Base-by-base conservation (phyloP, 768 basidiomycete genomes). In the Podaxis carcinomalis region DNA sequence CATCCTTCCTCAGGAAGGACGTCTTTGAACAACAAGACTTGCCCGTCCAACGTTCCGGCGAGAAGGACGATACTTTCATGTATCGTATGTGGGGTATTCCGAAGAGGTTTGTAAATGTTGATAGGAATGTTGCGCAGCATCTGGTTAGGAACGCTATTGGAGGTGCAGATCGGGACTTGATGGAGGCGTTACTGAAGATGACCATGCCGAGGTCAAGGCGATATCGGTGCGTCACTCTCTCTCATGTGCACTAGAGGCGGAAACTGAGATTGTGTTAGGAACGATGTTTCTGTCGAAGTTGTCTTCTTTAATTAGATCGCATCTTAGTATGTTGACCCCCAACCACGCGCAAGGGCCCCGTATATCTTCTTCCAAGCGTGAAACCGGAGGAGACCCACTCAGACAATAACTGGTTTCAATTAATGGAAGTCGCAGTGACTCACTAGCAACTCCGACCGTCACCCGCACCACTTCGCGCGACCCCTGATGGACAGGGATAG, bases 131-230 rank as follows among this genome's bases (percentile, higher is more conserved):
- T 23, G 77, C 78, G 0, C 78, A 77, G 5, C 83, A 86, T 70
- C 63, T 87, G 32, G 70, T 79, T 36, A 70, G 83, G 55, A 86
- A 85, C 63, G 82, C 82, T 1, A 71, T 86, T 0, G 83, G 83
- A 5, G 84, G 84, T 1, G 80, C 78, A 4, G 74, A 83, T 67
- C 51, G 65, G 21, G 77, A 82, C 64, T 68, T 81, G 44, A 72
- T 71, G 51, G 69, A 68, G 16, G 74, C 78, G 1, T 66, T 85
- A 56, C 59, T 82, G 54, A 68, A 64, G 51, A 71, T 80, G 64
- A 70, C 68, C 14, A 65, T 72, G 9, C 76, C 79, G 0, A 65
- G 78, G 23, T 68, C 76, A 13, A 69, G 80, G 62, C 61, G 70
- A 56, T 75, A 72, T 63, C 73, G 75, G 81, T 80, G 44, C 49